A percentile compares a stretch with the other conserved stretches of the same genome.
phyloP scores from a whole-genome alignment of 179 eudicot species.

The Corrigiola litoralis region DNA sequence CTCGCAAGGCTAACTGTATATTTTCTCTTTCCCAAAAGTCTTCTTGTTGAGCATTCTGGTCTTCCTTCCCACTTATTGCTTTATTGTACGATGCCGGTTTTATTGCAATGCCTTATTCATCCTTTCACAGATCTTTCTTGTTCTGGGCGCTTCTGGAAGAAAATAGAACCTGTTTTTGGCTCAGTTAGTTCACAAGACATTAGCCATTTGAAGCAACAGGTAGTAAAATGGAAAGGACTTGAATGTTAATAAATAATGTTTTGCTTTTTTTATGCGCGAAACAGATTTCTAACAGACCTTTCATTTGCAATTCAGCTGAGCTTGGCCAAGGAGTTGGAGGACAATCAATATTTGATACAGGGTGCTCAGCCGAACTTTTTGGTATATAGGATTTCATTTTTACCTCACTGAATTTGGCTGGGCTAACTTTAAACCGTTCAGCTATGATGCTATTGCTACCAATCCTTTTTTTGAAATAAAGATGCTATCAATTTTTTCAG shows the following conservation, averaged over 20 bases:
- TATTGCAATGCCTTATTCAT: neutral
- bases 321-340: slow-evolving; percentile 46
- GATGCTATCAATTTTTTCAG: slow-evolving; percentile 28
- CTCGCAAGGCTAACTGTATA: slow-evolving; percentile 65
- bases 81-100: neutral
- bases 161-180: slow-evolving; percentile 62
- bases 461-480: too few relatives aligned
- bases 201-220: slow-evolving; percentile 67
- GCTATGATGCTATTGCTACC: slow-evolving; percentile 13
- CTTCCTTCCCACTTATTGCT: neutral
- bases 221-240: slow-evolving; percentile 16
- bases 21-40: neutral
- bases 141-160: slow-evolving; percentile 81
- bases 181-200: slow-evolving; percentile 47
- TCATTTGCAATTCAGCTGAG: slow-evolving; percentile 36
- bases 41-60: neutral
- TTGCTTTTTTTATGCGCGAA: neutral
- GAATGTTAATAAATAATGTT: neutral
- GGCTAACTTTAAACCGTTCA: neutral
- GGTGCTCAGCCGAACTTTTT: slow-evolving; percentile 29
- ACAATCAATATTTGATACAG: slow-evolving; percentile 35
- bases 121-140: slow-evolving; percentile 54
- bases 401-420: neutral
- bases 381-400: slow-evolving; percentile 25
- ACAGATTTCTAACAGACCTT: neutral